phyloP scores from a whole-genome alignment of 768 basidiomycete genomes.

The Hemileccinum rubropunctum region DNA sequence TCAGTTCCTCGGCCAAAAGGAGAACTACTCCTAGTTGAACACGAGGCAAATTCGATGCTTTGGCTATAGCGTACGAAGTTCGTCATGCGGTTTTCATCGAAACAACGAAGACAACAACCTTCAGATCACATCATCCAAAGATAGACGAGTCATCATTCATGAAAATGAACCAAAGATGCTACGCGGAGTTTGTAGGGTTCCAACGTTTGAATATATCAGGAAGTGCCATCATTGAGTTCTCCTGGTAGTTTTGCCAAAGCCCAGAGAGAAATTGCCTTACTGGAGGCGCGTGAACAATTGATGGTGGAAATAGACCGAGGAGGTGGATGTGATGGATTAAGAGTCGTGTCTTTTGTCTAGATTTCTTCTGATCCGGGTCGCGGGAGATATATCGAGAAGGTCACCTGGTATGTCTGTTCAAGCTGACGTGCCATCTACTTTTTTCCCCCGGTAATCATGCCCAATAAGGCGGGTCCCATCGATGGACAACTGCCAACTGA shows the following conservation, averaged over 20 bases:
- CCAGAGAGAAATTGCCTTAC: slow-evolving; percentile 15
- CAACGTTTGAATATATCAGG: slow-evolving; percentile 8
- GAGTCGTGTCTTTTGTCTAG: slow-evolving; percentile 2
- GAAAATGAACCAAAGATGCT: slow-evolving; percentile 5
- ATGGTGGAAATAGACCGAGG: slow-evolving; percentile 25
- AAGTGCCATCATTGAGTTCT: background rate
- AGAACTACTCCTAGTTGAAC: slow-evolving; percentile 6
- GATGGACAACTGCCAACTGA: background rate
- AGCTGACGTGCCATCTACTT: slow-evolving; percentile 3
- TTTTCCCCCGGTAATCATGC: slow-evolving; percentile 9
- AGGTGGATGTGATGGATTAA: slow-evolving; percentile 14
- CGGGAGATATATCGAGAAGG: slow-evolving; percentile 12
- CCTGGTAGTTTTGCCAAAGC: slow-evolving; percentile 5
- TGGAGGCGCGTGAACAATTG: slow-evolving; percentile 5
- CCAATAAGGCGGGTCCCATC: background rate
- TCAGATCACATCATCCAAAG: slow-evolving; percentile 9
- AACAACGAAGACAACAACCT: slow-evolving; percentile 9
- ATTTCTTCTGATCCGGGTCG: slow-evolving; percentile 6
- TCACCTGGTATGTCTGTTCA: slow-evolving; percentile 7
- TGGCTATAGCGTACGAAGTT: slow-evolving; percentile 6
- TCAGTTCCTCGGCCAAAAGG: slow-evolving; percentile 3
- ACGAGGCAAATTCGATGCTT: slow-evolving; percentile 15
- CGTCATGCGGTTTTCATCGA: slow-evolving; percentile 15
- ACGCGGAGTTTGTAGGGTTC: slow-evolving; percentile 21
- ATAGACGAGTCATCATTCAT: slow-evolving; percentile 2